Evolutionary conservation across 2,329 filamentous ascomycete genomes (phyloP), one percentile per base, ranked within the genome.

Genomic region (Blastomyces parvus): DNA sequence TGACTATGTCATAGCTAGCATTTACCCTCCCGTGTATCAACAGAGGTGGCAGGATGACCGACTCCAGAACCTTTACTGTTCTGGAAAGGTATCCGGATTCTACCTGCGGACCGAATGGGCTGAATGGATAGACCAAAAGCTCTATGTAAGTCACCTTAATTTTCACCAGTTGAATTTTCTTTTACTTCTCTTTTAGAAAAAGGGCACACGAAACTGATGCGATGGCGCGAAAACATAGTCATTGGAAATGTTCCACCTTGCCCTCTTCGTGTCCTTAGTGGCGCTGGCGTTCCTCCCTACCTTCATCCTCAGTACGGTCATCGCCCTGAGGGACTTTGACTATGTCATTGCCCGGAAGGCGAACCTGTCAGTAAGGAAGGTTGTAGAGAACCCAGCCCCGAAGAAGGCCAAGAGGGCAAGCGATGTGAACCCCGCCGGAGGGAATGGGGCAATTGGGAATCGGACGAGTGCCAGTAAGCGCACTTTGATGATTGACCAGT

Each of bases 231-330:
- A 48, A 48, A 48, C 4, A 27, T n/a, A 62, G 61, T 46, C 53
- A 33, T 46, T 53, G 33, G 61, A 62, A 25, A 59, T 48, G 25
- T 58, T 62, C 55, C 61, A 62, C 19, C 9, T 62, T 58, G 36
- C 38, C 19, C 27, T 61, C 44, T 61, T 61, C 53, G 52, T 42
- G 22, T n/a, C 46, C 36, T 13, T 58, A 22, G 25, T 62, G 52
- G 52, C 40, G 14, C 19, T 50, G 25, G 53, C 44, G 13, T 36
- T 50, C 30, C n/a, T 62, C 9, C 38, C 19, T 48, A 42, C 53
- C 14, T 62, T 62, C 52, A 48, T 57, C 33, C n/a, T 14, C 30
- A 59, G 53, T 42, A 27, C 58, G 36, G 22, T 56, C 38, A 40
- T 36, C 46, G 53, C 14, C 19, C 40, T 50, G 59, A 48, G 9